phyloP scores from a whole-genome alignment of 352 stramenopile genomes.

The Phytophthora boehmeriae region DNA sequence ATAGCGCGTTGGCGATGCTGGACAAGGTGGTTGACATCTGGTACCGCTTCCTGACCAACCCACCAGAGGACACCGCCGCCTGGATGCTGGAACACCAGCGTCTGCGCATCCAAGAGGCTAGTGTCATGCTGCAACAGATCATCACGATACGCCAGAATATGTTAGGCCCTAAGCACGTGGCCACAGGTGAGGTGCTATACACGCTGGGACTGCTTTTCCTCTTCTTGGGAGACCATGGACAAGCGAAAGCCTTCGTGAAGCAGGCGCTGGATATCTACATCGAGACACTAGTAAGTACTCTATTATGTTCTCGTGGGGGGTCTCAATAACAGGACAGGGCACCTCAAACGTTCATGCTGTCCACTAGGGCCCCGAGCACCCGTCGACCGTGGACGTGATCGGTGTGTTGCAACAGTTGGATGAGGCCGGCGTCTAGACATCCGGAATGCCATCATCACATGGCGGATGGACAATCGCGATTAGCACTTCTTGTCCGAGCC shows the following conservation, averaged over 20 bases:
- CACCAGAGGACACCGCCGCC: conserved; percentile 59
- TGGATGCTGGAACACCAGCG: conserved; percentile 72
- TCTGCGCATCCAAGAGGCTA: conserved; percentile 62
- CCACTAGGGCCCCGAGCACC: conserved; percentile 53
- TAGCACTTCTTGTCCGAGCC: conserved; percentile 3
- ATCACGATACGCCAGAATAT: conserved; percentile 39
- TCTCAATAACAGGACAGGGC: conserved; percentile 7
- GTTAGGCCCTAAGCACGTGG: conserved; percentile 55
- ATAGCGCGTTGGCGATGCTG: conserved; percentile 70
- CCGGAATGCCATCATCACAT: background rate
- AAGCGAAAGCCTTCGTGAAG: conserved; percentile 56
- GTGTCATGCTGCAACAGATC: conserved; percentile 64
- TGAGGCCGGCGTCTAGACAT: conserved; percentile 45
- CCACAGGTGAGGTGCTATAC: conserved; percentile 65
- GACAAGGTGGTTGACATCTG: conserved; percentile 85
- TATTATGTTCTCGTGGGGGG: conserved; percentile 8
- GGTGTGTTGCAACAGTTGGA: conserved; percentile 60
- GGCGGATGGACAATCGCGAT: background rate
- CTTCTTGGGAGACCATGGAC: conserved; percentile 54
- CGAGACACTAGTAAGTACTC: conserved; percentile 50
- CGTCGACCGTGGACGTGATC: conserved; percentile 61
- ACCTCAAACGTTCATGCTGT: background rate
- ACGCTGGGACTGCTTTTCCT: conserved; percentile 61
- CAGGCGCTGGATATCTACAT: conserved; percentile 65
- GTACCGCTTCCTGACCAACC: conserved; percentile 78